Evolutionary conservation across 2,329 filamentous ascomycete species (phyloP).

Genomic region (Colletotrichum musicola): DNA sequence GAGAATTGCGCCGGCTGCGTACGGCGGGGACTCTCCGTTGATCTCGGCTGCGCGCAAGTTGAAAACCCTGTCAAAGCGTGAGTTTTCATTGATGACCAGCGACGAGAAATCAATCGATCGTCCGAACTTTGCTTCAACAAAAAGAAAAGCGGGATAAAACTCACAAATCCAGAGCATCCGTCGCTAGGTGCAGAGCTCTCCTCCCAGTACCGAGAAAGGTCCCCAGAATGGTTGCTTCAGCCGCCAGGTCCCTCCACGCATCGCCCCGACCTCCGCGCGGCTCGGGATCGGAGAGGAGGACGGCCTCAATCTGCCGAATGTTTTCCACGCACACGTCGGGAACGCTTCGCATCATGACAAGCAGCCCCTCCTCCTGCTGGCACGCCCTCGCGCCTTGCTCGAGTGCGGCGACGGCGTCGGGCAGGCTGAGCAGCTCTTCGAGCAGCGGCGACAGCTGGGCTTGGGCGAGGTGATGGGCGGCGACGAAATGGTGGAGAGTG

Average conservation of each 20-base stretch:
- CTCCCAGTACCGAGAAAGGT: not conserved
- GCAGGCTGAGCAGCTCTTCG: constrained; percentile 14
- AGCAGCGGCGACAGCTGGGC: constrained; percentile 6
- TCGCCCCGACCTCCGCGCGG: not conserved
- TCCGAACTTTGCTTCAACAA: too few relatives aligned
- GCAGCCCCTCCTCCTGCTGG: not conserved
- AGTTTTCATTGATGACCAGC: not conserved
- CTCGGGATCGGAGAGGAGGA: not conserved
- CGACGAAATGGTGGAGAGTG: constrained; percentile 3
- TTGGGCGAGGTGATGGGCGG: not conserved
- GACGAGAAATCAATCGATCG: too few relatives aligned
- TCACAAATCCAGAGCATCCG: constrained; percentile 25
- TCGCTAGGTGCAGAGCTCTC: constrained; percentile 11
- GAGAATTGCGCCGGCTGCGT: constrained; percentile 18
- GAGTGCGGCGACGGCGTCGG: not conserved
- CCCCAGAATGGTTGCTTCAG: not conserved
- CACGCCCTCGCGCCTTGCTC: not conserved
- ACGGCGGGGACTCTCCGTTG: constrained; percentile 32
- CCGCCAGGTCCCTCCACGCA: not conserved
- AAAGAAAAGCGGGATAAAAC: not conserved
- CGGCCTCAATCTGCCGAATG: not conserved
- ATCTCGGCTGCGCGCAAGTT: constrained; percentile 20
- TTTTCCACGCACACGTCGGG: constrained; percentile 11
- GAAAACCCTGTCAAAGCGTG: not conserved
- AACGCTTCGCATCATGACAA: not conserved